Conservation (phyloP, 2,329 filamentous ascomycete genomes). For the Sporothrix mexicana region DNA sequence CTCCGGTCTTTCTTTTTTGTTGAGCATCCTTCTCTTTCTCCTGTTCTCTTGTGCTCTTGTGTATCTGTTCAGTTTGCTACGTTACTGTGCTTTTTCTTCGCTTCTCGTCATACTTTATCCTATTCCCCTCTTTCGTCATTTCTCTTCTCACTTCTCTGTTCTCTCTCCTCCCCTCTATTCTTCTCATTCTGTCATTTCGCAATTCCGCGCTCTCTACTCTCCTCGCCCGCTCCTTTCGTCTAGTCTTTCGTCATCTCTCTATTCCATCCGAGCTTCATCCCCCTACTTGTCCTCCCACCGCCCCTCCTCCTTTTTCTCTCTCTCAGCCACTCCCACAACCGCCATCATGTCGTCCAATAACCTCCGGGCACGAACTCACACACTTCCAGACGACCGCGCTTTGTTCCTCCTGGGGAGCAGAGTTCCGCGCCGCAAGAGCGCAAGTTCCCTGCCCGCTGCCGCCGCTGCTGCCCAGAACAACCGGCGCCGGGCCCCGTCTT, state of each 20-base stretch:
- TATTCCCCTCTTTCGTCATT: too few species aligned
- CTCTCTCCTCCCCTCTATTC: background rate
- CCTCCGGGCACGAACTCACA: slow-evolving; percentile 35
- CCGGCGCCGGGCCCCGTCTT: slow-evolving; percentile 18
- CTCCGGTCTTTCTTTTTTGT: background rate
- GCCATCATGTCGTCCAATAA: slow-evolving; percentile 33
- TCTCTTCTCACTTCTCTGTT: slow-evolving; percentile 7
- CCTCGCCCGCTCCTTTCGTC: slow-evolving; percentile 18
- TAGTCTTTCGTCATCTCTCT: slow-evolving; percentile 22
- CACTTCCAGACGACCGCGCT: slow-evolving; percentile 35
- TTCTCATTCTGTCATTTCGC: background rate
- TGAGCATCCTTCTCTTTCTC: background rate
- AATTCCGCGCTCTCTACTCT: background rate
- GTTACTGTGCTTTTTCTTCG: background rate
- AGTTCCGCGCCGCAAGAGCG: slow-evolving; percentile 34
- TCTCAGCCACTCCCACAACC: background rate
- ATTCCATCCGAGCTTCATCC: background rate
- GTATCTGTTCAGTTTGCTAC: slow-evolving; percentile 7
- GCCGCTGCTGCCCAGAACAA: slow-evolving; percentile 11
- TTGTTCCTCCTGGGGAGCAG: slow-evolving; percentile 18
- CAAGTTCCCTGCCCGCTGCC: slow-evolving; percentile 27
- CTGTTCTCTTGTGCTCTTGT: background rate
- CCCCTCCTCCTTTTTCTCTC: slow-evolving; percentile 9
- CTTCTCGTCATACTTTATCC: background rate
- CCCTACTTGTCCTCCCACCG: background rate